A percentile compares a stretch with the other conserved stretches of the same genome.
phyloP scores from a whole-genome alignment of 805 yeast genomes.

The Saturnispora dispora region DNA sequence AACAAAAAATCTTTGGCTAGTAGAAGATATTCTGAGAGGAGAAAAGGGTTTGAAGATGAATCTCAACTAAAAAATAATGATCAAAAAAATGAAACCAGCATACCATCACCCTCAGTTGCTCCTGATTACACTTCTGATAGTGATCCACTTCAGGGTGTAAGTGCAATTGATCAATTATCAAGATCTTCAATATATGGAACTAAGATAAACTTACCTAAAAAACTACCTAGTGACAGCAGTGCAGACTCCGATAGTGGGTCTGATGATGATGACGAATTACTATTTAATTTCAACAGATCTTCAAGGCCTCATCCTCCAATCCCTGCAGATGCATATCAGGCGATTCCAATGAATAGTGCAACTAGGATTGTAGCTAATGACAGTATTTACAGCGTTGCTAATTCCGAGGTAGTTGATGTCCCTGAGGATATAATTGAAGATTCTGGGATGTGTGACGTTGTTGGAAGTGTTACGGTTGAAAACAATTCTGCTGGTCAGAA shows the following conservation, averaged over 20 bases:
- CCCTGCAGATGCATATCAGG: background rate
- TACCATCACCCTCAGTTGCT: background rate
- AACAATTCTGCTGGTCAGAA: constrained; percentile 10
- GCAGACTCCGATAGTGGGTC: constrained; percentile 2
- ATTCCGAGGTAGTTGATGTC: constrained; percentile 12
- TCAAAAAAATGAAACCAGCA: background rate
- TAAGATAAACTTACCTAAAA: constrained; percentile 5
- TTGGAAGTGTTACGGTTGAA: background rate
- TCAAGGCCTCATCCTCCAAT: background rate
- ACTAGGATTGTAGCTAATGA: constrained; percentile 1
- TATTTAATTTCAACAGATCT: constrained; percentile 9
- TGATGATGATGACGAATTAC: constrained; percentile 10
- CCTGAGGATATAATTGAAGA: constrained; percentile 10
- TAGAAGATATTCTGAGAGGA: constrained; percentile 4
- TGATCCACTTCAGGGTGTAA: background rate
- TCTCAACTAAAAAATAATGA: background rate
- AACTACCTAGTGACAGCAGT: background rate
- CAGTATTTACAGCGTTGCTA: background rate
- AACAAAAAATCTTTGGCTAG: constrained; percentile 4
- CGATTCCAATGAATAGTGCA: background rate
- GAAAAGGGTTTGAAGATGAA: background rate
- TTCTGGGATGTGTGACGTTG: background rate
- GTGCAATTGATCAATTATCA: background rate
- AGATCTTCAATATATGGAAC: constrained; percentile 13
- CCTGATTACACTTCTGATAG: background rate